phyloP scores from a whole-genome alignment of 225 moss, liverwort and hornwort species.

The Physcomitrellopsis africana region DNA sequence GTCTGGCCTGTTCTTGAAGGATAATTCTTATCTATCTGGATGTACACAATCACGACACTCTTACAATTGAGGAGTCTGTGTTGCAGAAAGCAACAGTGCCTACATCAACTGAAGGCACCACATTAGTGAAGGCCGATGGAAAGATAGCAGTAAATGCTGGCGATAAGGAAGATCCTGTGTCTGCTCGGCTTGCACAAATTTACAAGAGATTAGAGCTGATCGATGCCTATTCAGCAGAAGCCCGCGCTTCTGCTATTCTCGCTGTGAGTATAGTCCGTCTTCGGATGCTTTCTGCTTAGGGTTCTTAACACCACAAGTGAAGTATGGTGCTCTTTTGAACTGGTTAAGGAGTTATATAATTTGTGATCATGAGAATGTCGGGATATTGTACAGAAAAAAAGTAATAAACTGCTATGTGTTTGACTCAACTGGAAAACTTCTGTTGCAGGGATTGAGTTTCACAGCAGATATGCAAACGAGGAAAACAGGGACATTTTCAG shows the following conservation, averaged over 20 bases:
- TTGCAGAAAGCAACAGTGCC: slow-evolving; percentile 55
- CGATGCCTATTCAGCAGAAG: slow-evolving; percentile 97
- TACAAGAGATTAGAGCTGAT: slow-evolving; percentile 98
- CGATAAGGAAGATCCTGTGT: slow-evolving; percentile 70
- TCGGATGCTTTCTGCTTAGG: neutral
- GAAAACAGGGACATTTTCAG: slow-evolving; percentile 91
- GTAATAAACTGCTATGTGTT: neutral
- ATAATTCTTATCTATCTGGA: slow-evolving; percentile 16
- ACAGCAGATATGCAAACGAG: slow-evolving; percentile 90
- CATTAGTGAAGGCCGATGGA: slow-evolving; percentile 58
- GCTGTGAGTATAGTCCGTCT: slow-evolving; percentile 63
- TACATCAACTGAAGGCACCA: slow-evolving; percentile 43
- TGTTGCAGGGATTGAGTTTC: slow-evolving; percentile 91
- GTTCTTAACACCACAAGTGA: slow-evolving; percentile 9
- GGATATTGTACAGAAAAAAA: neutral
- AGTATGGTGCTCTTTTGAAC: slow-evolving; percentile 14
- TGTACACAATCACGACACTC: slow-evolving; percentile 16
- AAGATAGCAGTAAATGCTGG: slow-evolving; percentile 38
- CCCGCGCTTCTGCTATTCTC: slow-evolving; percentile 92
- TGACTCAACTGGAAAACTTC: slow-evolving; percentile 23
- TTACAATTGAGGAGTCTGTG: slow-evolving; percentile 22
- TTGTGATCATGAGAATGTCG: slow-evolving; percentile 14
- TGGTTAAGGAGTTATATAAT: slow-evolving; percentile 3
- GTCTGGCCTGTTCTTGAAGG: slow-evolving; percentile 8
- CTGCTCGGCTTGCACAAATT: slow-evolving; percentile 83